Evolutionary conservation across 768 basidiomycete species (phyloP).

Genomic region (Dioszegia aurantiaca): DNA sequence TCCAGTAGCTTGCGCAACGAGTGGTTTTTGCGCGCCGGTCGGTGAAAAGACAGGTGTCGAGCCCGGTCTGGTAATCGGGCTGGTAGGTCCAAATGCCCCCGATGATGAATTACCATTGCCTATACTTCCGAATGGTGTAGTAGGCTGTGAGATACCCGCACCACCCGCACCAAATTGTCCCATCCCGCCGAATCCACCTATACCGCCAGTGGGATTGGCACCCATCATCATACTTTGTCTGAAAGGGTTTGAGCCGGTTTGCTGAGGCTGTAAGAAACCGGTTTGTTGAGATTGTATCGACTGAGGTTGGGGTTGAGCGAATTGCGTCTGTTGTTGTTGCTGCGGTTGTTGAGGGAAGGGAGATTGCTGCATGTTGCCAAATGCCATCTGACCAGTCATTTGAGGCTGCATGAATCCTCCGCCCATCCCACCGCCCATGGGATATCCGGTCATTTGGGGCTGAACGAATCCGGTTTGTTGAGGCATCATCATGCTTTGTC

Average conservation of each 20-base stretch:
- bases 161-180: constrained; percentile 19
- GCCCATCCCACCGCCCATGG: constrained; percentile 31
- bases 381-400: constrained; percentile 59
- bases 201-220: neutral
- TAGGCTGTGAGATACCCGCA: constrained; percentile 18
- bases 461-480: constrained; percentile 47
- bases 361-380: constrained; percentile 52
- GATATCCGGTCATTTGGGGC: constrained; percentile 51
- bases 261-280: constrained; percentile 54
- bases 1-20: constrained; percentile 86
- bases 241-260: constrained; percentile 70
- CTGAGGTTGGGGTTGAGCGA: constrained; percentile 36
- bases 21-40: constrained; percentile 58
- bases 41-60: constrained; percentile 32
- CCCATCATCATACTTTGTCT: constrained; percentile 66
- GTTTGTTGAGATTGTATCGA: constrained; percentile 38
- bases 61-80: constrained; percentile 34
- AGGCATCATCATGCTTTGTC: constrained; percentile 58
- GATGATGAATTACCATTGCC: constrained; percentile 6
- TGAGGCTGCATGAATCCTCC: constrained; percentile 56
- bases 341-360: constrained; percentile 41
- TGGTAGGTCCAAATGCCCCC: neutral
- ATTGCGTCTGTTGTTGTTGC: constrained; percentile 41
- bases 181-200: constrained; percentile 10
- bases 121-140: constrained; percentile 23